Base-by-base conservation (phyloP, 768 basidiomycete genomes). In the Filobasidium wieringae region DNA sequence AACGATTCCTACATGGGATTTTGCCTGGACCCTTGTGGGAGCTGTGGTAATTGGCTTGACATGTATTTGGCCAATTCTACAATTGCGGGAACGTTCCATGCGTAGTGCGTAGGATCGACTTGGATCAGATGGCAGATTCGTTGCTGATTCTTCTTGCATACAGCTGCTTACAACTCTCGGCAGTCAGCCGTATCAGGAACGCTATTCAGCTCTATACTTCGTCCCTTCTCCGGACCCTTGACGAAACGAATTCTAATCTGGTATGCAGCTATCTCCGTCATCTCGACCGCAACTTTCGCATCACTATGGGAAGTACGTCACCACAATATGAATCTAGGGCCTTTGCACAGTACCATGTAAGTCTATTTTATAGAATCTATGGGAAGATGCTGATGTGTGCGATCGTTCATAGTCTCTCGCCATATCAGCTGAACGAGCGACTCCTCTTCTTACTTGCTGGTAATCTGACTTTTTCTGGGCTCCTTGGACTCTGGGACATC, bases 371-470 rank as follows among this genome's bases (percentile, higher is more conserved):
- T 2, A 6, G 4, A 26, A 47, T 4, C 14, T 24, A 4, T 14
- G n/a, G 11, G 29, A 47, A 6, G 29, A 24, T 5, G 43, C 22
- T 22, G n/a, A 47, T 14, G 36, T 37, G 11, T 37, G n/a, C 36
- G n/a, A 37, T n/a, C 11, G n/a, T 37, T n/a, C 22, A 27, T 31
- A 67, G 65, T 4, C 68, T 66, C 1, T 64, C 67, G 53, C 67
- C 65, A 1, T 62, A 61, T 37, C 68, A 69, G 39, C 57, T 67
- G 26, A 72, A 72, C 47, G 68, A 70, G 33, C 62, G 67, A 2
- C 60, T 65, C 51, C 47, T 69, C 30, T 66, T 66, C 51, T 61
- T 72, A 15, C 53, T 62, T 32, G 40, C 52, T n/a, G 59, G 56
- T 17, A 69, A 65, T 53, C 36, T 57, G 4, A 31, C 51, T 17